Conservation (phyloP, 1,139 yeast species). For the Arxiozyma slooffiae region DNA sequence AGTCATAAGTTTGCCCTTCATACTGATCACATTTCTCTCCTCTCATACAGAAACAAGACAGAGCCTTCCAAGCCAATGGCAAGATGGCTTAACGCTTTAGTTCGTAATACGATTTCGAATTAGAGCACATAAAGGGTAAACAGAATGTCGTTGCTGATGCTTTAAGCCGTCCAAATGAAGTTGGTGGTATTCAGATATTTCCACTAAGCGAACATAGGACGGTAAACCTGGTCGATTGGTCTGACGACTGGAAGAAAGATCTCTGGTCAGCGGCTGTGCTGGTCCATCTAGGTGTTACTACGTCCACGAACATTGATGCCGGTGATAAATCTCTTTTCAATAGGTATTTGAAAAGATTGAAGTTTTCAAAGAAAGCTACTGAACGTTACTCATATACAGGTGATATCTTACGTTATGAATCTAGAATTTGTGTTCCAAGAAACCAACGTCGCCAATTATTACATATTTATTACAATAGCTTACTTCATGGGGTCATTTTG, state of each 20-base stretch:
- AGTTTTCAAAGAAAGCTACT: background rate
- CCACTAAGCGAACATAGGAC: background rate
- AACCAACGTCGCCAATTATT: background rate
- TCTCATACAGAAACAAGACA: constrained; percentile 6
- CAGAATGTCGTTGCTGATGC: constrained; percentile 13
- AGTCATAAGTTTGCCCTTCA: constrained; percentile 9
- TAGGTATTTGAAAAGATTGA: background rate
- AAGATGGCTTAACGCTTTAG: constrained; percentile 11
- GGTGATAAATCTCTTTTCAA: background rate
- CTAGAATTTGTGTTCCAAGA: constrained; percentile 6
- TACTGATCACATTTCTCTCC: constrained; percentile 11
- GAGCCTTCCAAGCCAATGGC: constrained; percentile 10
- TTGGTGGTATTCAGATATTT: background rate
- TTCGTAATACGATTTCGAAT: constrained; percentile 10
- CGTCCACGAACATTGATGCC: background rate
- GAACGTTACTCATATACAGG: background rate
- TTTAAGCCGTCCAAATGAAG: constrained; percentile 4
- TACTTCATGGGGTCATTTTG: background rate
- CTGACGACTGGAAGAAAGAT: background rate
- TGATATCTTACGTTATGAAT: background rate
- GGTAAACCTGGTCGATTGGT: background rate
- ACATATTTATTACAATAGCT: background rate
- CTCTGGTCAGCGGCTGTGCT: constrained; percentile 1
- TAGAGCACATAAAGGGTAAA: constrained; percentile 8
- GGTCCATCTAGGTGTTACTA: background rate